Conservation (phyloP, 139 green algal species). For the Dunaliella primolecta region DNA sequence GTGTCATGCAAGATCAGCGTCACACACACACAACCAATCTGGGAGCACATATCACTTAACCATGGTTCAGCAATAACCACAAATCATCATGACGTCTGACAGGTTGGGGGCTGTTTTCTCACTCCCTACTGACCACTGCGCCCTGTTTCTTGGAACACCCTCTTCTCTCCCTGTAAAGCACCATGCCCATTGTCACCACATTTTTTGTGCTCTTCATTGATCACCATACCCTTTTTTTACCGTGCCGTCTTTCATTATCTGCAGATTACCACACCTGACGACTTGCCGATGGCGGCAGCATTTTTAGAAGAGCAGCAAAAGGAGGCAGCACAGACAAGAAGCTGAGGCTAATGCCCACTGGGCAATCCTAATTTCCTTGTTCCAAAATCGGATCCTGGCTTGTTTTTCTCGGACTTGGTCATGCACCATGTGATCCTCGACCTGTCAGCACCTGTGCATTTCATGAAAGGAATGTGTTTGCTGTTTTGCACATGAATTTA, state of each 20-base stretch:
- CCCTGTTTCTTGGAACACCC: not conserved
- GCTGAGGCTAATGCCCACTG: not conserved
- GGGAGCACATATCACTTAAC: too few species aligned
- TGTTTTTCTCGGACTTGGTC: too few species aligned
- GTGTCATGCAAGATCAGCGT: too few species aligned
- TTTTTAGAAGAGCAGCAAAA: conserved; percentile 61
- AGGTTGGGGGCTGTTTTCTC: conserved; percentile 59
- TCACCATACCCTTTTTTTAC: not conserved
- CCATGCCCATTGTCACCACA: too few species aligned
- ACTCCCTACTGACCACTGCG: not conserved
- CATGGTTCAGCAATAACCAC: too few species aligned
- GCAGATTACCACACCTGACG: conserved; percentile 70
- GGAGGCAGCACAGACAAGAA: not conserved
- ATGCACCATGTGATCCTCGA: too few species aligned
- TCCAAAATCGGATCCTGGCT: not conserved
- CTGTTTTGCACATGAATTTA: too few species aligned
- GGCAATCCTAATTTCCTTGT: not conserved
- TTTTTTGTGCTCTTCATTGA: not conserved
- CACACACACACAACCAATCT: too few species aligned
- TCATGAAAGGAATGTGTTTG: too few species aligned
- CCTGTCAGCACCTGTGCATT: too few species aligned
- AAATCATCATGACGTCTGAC: conserved; percentile 20
- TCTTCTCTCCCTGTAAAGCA: too few species aligned
- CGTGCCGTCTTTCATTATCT: conserved; percentile 7
- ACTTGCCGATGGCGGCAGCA: conserved; percentile 77